These are phyloP conservation scores for Daldinia sp. DNA, from an alignment of 2,329 filamentous ascomycete species.

Conservation along the genomic window DNA sequence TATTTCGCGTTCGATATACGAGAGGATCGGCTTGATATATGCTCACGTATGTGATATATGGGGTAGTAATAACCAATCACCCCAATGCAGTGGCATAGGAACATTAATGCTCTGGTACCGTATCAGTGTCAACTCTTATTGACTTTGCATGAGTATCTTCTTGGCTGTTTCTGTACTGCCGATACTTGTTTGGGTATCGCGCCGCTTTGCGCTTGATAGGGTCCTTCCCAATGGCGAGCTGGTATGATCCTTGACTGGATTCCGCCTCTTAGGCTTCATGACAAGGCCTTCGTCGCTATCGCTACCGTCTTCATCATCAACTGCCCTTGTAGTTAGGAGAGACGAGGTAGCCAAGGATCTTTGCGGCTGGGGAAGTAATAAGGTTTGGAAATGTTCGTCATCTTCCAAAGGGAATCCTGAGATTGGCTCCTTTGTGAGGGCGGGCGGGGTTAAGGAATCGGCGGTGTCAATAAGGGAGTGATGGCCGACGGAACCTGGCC, in stretches of 20 bases:
- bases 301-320: constrained; percentile 57
- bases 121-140: constrained; percentile 23
- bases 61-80: neutral
- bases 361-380: constrained; percentile 34
- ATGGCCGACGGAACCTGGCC: constrained; percentile 56
- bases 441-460: constrained; percentile 64
- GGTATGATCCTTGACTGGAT: constrained; percentile 42
- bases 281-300: constrained; percentile 64
- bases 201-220: constrained; percentile 53
- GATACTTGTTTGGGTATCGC: constrained; percentile 68
- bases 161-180: constrained; percentile 71
- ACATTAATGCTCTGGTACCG: neutral
- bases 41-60: neutral
- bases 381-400: constrained; percentile 42
- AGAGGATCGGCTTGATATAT: neutral
- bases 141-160: constrained; percentile 56
- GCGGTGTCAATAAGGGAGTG: constrained; percentile 59
- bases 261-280: constrained; percentile 61
- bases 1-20: neutral
- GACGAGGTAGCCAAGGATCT: constrained; percentile 33
- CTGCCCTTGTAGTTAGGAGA: constrained; percentile 36
- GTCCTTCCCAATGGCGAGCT: constrained; percentile 45
- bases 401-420: constrained; percentile 57
- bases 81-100: neutral
- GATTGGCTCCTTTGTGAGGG: constrained; percentile 56